Base-by-base conservation (phyloP, 345 rosid species). In the Rhodamnia rubescens region DNA sequence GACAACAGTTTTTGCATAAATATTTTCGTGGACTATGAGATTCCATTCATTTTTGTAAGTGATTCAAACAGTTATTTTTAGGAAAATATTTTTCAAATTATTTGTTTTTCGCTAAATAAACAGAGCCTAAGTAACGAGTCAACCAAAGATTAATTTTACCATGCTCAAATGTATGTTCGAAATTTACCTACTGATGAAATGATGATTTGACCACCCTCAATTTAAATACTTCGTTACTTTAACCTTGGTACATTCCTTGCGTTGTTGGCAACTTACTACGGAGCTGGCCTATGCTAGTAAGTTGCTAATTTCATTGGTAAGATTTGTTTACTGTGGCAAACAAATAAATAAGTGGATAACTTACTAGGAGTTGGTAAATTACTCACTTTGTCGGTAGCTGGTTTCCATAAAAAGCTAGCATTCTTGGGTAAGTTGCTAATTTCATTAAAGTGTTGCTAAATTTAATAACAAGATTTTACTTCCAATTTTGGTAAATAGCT, bases 1-100 rank as follows among this genome's bases (percentile, higher is more conserved):
- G 0, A 1, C 20, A 59, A 59, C 5, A 59, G 12, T 27, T n/a
- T 27, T n/a, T 58, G 27, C 26, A 5, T 57, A 26, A 57, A 11
- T 0, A n/a, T 58, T 58, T 57, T 6, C 20, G 0, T 59, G 9
- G 0, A 13, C 1, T 0, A 27, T 12, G 0, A 0, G 0, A 27
- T 26, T 1, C 6, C 3, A 27, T 27, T 59, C 16, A 50, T 50
- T 50, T 50, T 50, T 3, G 52, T 50, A 50, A 50, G 52, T 3
- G 13, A 50, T 50, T 2, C 3, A 59, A 0, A 7, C 2, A 2
- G 10, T 27, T 7, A 59, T 59, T 7, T 59, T 59, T 6, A 0
- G 2, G 13, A 27, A 59, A 53, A 53, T 16, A 2, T 5, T 27
- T 59, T 59, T 14, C 21, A 59, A 1, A 6, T 27, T 8, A 27